Evolutionary conservation across 2,329 filamentous ascomycete genomes (phyloP).

Genomic region (Aspergillus quadrilineatus): DNA sequence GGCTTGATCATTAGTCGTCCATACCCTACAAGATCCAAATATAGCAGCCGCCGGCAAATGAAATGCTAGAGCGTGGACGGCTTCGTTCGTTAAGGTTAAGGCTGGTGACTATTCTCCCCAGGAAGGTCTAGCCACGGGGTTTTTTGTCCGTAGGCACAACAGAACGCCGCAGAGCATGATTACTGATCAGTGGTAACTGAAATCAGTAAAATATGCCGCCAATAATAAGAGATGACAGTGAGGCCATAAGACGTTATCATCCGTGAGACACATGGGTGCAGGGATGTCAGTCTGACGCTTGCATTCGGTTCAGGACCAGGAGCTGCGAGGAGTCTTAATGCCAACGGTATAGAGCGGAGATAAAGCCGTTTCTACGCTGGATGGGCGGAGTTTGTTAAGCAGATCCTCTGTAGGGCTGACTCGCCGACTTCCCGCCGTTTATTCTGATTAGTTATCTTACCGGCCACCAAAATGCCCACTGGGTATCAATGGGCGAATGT

Average conservation of each 20-base stretch:
- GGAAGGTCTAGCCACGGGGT: background rate
- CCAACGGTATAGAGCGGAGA: background rate
- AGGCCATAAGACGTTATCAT: background rate
- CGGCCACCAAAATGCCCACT: too few species aligned
- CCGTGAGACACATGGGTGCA: conserved; percentile 5
- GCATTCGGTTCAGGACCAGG: too few species aligned
- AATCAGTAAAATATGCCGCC: background rate
- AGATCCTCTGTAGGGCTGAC: background rate
- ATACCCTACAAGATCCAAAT: background rate
- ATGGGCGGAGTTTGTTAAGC: background rate
- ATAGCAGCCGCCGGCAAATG: background rate
- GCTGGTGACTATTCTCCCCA: background rate
- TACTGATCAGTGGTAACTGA: background rate
- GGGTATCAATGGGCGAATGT: too few species aligned
- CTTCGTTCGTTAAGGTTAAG: background rate
- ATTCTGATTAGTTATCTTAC: too few species aligned
- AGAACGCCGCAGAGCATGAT: background rate
- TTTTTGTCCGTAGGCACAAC: too few species aligned
- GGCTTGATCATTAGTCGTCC: background rate
- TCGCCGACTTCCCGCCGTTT: background rate
- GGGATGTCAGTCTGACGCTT: conserved; percentile 1
- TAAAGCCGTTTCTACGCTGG: background rate
- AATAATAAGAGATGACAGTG: background rate
- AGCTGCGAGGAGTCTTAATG: background rate
- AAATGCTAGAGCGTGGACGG: background rate